Percentiles rank a stretch among this genome's conserved stretches.
Conservation (phyloP, 2,329 filamentous ascomycete species). For the Xylariaceae sp. region DNA sequence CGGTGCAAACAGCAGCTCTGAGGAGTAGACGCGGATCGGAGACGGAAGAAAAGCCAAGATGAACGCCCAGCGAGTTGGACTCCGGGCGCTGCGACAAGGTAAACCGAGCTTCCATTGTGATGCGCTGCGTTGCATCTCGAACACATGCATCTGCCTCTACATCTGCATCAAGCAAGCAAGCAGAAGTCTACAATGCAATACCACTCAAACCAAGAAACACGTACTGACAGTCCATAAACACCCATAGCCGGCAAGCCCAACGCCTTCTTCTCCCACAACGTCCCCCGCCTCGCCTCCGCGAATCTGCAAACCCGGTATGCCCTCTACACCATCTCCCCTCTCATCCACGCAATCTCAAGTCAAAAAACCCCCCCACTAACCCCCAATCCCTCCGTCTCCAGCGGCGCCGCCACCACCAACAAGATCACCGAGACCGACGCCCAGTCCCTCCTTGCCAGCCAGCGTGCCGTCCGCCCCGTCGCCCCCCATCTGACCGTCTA, state of each 20-base stretch:
- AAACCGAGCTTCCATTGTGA: too few species aligned
- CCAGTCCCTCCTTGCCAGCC: constrained; percentile 67
- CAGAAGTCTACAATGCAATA: too few species aligned
- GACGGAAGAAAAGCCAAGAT: constrained; percentile 28
- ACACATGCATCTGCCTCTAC: too few species aligned
- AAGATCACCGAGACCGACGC: constrained; percentile 51
- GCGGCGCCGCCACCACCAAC: constrained; percentile 52
- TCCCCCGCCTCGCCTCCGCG: constrained; percentile 42
- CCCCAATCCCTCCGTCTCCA: constrained; percentile 18
- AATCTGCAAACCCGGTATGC: constrained; percentile 45
- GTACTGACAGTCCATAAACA: background rate
- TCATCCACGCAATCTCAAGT: background rate
- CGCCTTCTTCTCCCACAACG: constrained; percentile 43
- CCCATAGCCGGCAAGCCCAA: constrained; percentile 35
- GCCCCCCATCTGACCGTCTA: constrained; percentile 85
- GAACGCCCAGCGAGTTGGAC: constrained; percentile 54
- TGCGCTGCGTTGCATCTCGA: too few species aligned
- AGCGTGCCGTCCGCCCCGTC: constrained; percentile 78
- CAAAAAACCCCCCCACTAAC: constrained; percentile 1
- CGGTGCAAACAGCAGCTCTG: background rate
- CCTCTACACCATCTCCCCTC: background rate
- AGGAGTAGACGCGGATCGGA: too few species aligned
- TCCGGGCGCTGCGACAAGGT: constrained; percentile 58
- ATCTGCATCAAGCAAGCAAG: too few species aligned
- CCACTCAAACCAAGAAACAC: too few species aligned